Percentiles rank a stretch among this genome's conserved stretches.
These are phyloP conservation scores for Paramecium sonneborni DNA, from an alignment of 73 alveolate genomes.

Conservation along the genomic window DNA sequence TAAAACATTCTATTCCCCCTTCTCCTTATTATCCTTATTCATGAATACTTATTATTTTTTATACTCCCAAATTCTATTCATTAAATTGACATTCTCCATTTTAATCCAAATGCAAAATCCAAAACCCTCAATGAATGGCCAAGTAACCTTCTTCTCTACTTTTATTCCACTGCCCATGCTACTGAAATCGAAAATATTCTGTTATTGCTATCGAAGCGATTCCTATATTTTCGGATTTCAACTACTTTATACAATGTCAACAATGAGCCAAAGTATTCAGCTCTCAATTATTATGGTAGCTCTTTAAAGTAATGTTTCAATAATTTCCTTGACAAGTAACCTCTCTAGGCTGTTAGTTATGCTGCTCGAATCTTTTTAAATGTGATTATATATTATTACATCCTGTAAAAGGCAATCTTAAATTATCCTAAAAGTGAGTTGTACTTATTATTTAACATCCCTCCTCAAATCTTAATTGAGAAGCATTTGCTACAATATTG, in stretches of 20 bases:
- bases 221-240: neutral
- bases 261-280: neutral
- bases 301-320: neutral
- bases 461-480: neutral
- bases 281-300: neutral
- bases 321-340: neutral
- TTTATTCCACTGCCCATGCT: constrained; percentile 44
- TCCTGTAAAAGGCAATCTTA: neutral
- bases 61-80: neutral
- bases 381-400: neutral
- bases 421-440: neutral
- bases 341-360: neutral
- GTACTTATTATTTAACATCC: neutral
- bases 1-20: constrained; percentile 44
- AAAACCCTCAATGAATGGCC: constrained; percentile 42
- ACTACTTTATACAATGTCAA: constrained; percentile 24
- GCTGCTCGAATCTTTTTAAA: constrained; percentile 25
- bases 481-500: constrained; percentile 24
- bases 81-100: constrained; percentile 13
- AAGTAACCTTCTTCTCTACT: constrained; percentile 16
- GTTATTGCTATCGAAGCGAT: neutral
- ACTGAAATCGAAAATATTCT: neutral
- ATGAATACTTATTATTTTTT: neutral
- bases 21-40: neutral
- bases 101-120: constrained; percentile 36